Evolutionary conservation across 805 yeast genomes (phyloP), one percentile per base, ranked within the genome.

Genomic region (Candida odintsovae): DNA sequence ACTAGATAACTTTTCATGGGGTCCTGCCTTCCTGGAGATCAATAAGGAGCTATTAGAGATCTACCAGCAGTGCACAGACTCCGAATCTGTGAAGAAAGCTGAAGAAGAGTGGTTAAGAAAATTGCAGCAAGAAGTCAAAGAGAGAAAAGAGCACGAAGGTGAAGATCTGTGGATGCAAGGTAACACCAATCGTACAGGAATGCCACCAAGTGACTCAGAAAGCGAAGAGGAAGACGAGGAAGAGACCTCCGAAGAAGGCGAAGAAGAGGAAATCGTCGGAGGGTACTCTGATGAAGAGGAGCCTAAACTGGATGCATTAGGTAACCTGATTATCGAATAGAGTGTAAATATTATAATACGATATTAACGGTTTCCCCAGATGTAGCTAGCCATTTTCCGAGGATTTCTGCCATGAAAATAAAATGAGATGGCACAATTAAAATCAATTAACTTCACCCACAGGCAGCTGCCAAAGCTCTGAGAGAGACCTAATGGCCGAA

Each of bases 1-100:
- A 16, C 66, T 94, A 51, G 73, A 79, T 41, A 80, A 90, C 59
- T 94, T 94, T 59, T 82, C 95, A 1, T 94, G 97, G 96, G 99
- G 99, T 2, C 76, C 78, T n/a, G 82, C 86, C 0, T 94, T 94
- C 57, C 66, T 94, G 56, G 82, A 84, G 44, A 79, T 94, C 46
- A 94, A 94, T 62, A 76, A 77, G 52, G 97, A 89, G 50, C 68
- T 94, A 11, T 56, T 94, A 15, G 84, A 80, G 42, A 63, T 83
- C 7, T 94, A 94, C 57, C 83, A 83, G 44, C 62, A 75, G 37
- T 92, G 98, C 65, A 80, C 92, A 0, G 96, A 92, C 57, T 75
- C 86, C 1, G 89, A 76, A 2, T 82, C 90, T 6, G 80, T 94
- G 1, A 70, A 74, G 42, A 65, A 59, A 37, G 96, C 90, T 0